Evolutionary conservation across 306 rosid genomes (phyloP).

Genomic region (Malus orientalis): DNA sequence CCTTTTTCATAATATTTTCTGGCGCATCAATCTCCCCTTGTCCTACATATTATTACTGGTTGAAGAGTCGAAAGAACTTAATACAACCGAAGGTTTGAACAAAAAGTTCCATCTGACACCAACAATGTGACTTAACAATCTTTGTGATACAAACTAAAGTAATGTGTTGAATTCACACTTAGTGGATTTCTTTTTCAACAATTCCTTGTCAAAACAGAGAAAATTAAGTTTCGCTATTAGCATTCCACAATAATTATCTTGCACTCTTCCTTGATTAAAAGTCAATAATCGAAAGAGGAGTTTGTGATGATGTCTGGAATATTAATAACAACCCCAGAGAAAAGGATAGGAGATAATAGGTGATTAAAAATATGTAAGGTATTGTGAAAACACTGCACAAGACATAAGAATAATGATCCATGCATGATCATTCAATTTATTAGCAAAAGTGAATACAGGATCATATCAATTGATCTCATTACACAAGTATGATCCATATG

Average conservation of each 20-base stretch:
- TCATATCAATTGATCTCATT: neutral
- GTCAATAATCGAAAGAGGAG: neutral
- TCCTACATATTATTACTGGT: neutral
- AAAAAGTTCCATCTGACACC: neutral
- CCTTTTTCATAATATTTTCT: neutral
- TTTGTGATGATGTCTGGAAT: neutral
- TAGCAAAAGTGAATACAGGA: neutral
- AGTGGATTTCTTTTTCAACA: neutral
- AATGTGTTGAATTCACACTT: neutral
- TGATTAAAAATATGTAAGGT: neutral
- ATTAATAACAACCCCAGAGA: neutral
- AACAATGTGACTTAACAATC: neutral
- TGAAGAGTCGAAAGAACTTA: neutral
- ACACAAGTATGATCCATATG: neutral
- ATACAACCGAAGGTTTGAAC: neutral
- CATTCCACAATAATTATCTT: neutral
- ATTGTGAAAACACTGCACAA: neutral
- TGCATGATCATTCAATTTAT: neutral
- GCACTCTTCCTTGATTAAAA: too few species aligned
- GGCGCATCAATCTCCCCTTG: neutral
- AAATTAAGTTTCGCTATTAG: too few species aligned
- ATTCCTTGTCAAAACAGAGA: neutral
- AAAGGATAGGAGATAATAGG: too few species aligned
- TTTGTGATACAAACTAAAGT: neutral
- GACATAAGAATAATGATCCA: neutral